Percentiles rank a stretch among this genome's conserved stretches.
Evolutionary conservation across 768 basidiomycete genomes (phyloP).

Genomic region (Strobilomyces echinocephalus): DNA sequence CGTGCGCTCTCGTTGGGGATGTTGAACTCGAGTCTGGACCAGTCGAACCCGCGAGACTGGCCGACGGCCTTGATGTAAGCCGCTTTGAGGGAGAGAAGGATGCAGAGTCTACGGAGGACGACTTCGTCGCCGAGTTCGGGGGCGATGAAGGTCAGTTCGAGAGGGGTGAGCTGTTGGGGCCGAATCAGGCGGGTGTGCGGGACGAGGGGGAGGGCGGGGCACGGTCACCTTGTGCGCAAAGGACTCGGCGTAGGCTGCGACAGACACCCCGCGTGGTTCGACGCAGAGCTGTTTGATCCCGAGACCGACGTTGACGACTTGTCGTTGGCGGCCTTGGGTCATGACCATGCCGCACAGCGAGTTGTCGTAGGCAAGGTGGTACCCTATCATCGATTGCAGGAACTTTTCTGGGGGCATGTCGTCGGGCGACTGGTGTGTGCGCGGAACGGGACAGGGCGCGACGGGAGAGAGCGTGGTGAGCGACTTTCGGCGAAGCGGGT

Average conservation of each 20-base stretch:
- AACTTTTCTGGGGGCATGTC: slow-evolving; percentile 61
- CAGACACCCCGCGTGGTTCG: slow-evolving; percentile 54
- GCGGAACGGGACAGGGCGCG: not conserved
- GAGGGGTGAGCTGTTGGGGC: slow-evolving; percentile 34
- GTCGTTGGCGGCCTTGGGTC: slow-evolving; percentile 70
- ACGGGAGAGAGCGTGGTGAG: not conserved
- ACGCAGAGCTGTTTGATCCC: slow-evolving; percentile 66
- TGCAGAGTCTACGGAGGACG: slow-evolving; percentile 68
- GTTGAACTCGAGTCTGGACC: slow-evolving; percentile 77
- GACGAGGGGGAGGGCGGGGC: not conserved
- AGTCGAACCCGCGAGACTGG: slow-evolving; percentile 77
- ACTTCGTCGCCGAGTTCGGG: slow-evolving; percentile 55
- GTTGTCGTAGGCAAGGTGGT: slow-evolving; percentile 64
- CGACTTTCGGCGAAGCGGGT: not conserved
- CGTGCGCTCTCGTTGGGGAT: slow-evolving; percentile 56
- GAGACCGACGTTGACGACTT: slow-evolving; percentile 80
- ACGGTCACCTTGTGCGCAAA: slow-evolving; percentile 64
- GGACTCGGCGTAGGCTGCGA: slow-evolving; percentile 66
- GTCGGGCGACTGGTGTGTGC: slow-evolving; percentile 42
- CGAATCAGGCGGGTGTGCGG: not conserved
- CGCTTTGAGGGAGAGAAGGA: slow-evolving; percentile 73
- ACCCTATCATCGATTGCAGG: slow-evolving; percentile 73
- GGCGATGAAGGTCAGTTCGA: slow-evolving; percentile 51
- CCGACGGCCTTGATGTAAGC: slow-evolving; percentile 84
- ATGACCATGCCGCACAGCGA: slow-evolving; percentile 81